Percentiles rank a stretch among this genome's conserved stretches.
These are phyloP conservation scores for Zoysia pacifica DNA, from an alignment of 176 grass and related monocot genomes.

Conservation along the genomic window DNA sequence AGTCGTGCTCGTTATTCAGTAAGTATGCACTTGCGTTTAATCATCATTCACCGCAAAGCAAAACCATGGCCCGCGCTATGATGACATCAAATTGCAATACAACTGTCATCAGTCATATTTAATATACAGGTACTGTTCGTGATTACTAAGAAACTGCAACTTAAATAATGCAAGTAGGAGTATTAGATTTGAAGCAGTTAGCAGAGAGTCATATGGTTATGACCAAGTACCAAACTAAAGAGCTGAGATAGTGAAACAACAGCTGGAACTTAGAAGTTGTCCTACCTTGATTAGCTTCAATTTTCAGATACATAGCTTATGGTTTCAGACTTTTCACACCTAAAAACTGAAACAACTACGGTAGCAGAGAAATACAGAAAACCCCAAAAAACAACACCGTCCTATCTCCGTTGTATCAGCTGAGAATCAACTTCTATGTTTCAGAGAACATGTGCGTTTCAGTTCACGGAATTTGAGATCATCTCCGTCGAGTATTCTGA, in stretches of 20 bases:
- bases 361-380: background rate
- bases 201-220: too few species aligned
- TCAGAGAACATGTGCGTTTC: background rate
- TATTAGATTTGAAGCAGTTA: background rate
- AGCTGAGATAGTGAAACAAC: too few species aligned
- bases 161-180: background rate
- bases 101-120: background rate
- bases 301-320: background rate
- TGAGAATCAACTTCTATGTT: background rate
- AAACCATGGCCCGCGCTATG: background rate
- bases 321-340: background rate
- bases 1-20: background rate
- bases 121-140: background rate
- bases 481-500: background rate
- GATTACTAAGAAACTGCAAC: background rate
- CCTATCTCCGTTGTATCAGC: background rate
- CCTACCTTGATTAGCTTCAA: background rate
- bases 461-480: background rate
- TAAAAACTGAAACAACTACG: background rate
- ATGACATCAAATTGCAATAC: background rate
- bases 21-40: background rate
- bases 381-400: background rate
- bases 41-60: background rate
- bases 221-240: too few species aligned
- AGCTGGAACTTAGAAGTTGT: background rate